Evolutionary conservation across 306 rosid genomes (phyloP).

Genomic region (Pyrus communis): DNA sequence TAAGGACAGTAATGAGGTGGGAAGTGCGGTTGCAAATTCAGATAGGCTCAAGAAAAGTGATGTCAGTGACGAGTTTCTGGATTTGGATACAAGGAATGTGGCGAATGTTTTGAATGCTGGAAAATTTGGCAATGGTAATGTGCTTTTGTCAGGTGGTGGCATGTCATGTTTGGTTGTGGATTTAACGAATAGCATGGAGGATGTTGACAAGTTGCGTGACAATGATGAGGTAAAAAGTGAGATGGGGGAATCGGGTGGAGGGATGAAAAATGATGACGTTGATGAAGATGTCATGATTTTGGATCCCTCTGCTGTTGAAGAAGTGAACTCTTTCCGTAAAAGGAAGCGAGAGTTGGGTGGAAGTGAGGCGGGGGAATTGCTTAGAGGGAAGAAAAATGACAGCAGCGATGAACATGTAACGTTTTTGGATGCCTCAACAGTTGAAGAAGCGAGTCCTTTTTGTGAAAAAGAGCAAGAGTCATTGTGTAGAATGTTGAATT

Average conservation of each 20-base stretch:
- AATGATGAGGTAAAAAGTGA: slow-evolving; percentile 11
- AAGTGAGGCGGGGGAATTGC: slow-evolving; percentile 6
- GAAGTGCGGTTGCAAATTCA: background rate
- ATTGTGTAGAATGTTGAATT: slow-evolving; percentile 31
- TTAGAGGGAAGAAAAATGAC: slow-evolving; percentile 13
- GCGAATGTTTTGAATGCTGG: background rate
- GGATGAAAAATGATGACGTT: background rate
- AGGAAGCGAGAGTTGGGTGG: slow-evolving; percentile 30
- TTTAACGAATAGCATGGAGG: background rate
- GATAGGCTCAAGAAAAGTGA: slow-evolving; percentile 6
- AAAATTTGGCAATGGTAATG: background rate
- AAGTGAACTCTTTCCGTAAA: slow-evolving; percentile 7
- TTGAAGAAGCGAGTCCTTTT: slow-evolving; percentile 10
- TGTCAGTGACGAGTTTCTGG: slow-evolving; percentile 7
- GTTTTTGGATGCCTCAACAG: slow-evolving; percentile 19
- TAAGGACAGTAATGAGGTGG: slow-evolving; percentile 24
- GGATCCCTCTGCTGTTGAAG: slow-evolving; percentile 22
- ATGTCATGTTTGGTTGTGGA: background rate
- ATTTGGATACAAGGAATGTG: slow-evolving; percentile 8
- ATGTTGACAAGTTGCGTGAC: background rate
- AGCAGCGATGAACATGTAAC: slow-evolving; percentile 8
- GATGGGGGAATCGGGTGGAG: slow-evolving; percentile 18
- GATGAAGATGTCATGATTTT: slow-evolving; percentile 21
- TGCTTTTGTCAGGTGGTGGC: background rate
- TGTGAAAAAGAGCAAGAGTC: slow-evolving; percentile 23